Conservation (phyloP, 2,329 filamentous ascomycete species). For the Aspergillus terreus region DNA sequence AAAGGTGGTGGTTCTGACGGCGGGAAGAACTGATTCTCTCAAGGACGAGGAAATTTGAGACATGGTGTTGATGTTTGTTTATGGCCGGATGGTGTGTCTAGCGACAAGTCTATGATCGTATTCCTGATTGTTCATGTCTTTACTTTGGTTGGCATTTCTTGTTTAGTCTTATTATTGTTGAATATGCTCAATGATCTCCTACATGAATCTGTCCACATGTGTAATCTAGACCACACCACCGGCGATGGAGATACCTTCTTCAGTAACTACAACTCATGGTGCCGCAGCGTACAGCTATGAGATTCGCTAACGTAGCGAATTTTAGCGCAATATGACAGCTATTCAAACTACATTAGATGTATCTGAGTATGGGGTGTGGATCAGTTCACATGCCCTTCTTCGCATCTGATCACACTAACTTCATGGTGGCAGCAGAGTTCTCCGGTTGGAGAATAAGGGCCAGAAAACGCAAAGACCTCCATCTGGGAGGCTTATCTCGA, state of each 20-base stretch:
- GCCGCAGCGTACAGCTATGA: neutral
- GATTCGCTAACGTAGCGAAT: neutral
- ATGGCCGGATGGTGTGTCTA: neutral
- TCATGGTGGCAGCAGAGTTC: neutral
- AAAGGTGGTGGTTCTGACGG: constrained; percentile 10
- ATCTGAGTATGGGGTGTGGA: neutral
- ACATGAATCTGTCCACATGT: neutral
- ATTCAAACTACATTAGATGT: neutral
- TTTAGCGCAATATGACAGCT: neutral
- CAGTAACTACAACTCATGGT: neutral
- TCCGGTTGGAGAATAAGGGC: neutral
- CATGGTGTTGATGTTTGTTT: neutral
- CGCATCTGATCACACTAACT: neutral
- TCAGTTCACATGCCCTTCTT: neutral
- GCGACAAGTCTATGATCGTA: too few relatives aligned
- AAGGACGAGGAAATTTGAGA: constrained; percentile 9
- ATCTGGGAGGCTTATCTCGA: neutral
- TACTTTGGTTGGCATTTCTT: neutral
- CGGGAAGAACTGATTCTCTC: constrained; percentile 3
- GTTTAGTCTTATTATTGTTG: neutral
- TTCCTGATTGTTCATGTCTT: neutral
- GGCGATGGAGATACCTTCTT: neutral
- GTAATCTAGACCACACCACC: neutral
- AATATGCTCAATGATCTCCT: neutral
- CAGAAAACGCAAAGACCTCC: neutral